Evolutionary conservation across 352 stramenopile species (phyloP), one percentile per base, ranked within the genome.

Genomic region (Phytopythium kandeliae): DNA sequence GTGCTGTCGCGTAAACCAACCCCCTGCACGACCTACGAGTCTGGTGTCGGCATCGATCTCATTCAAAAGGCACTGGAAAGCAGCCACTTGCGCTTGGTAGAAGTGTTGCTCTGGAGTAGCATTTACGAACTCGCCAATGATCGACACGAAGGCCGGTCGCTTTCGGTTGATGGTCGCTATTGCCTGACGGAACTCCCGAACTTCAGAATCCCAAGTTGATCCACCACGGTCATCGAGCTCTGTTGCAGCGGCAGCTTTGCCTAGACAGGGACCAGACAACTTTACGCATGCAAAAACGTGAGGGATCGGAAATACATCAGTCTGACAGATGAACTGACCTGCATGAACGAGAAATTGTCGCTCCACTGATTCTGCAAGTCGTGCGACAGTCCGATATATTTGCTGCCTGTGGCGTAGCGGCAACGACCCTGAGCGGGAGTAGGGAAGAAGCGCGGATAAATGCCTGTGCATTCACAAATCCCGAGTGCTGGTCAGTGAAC

Each of bases 311-410:
- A 22, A 16, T 25, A 34, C 19, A 11, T 28, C 15, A 44, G n/a
- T 28, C 35, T 22, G 8, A 13, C 40, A n/a, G 26, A 22, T 9
- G 8, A 38, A 48, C 66, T 19, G 57, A 86, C 78, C 71, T 78
- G 65, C 49, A 89, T 75, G 61, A 91, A 92, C 8, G 58, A 65
- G 55, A 89, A 91, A 9, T 54, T 61, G 12, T 86, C 60, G 16
- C 48, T 71, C 78, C 81, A 94, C 43, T 88, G 60, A 56, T 91
- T 91, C 65, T 94, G 84, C 12, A 89, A 49, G 2, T 77, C 67
- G 44, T 92, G 80, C 1, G 69, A 82, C 31, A 78, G 68, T 4
- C 84, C 84, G 28, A 85, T 44, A 37, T 86, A 94, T 12, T 64
- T 65, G 44, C 65, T 62, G 31, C 84, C 66, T 6, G 58, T 58